phyloP scores from a whole-genome alignment of 345 rosid species.

The Eutrema heterophyllum region DNA sequence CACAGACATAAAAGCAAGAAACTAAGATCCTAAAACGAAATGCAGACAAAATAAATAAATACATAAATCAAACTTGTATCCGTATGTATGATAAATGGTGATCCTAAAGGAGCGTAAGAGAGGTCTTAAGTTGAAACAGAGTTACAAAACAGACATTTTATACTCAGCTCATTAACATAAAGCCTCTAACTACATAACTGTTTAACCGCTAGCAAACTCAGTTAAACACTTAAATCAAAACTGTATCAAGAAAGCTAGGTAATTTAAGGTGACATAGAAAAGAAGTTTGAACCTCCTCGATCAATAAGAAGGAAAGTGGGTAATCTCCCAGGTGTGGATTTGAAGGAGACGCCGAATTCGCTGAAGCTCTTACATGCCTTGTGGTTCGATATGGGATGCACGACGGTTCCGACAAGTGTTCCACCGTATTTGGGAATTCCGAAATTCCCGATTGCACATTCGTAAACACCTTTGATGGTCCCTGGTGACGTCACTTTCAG shows the following conservation, averaged over 20 bases:
- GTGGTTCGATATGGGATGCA: background rate
- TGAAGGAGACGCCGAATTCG: background rate
- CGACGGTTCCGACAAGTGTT: slow-evolving; percentile 2
- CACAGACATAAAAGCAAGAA: background rate
- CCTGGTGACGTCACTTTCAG: slow-evolving; percentile 1
- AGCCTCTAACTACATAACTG: background rate
- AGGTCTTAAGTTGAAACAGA: background rate
- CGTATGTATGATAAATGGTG: too few species aligned
- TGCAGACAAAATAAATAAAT: background rate
- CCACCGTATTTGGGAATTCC: slow-evolving; percentile 9
- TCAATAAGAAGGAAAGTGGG: slow-evolving; percentile 5
- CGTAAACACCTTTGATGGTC: slow-evolving; percentile 1
- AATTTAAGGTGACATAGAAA: background rate
- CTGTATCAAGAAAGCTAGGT: too few species aligned
- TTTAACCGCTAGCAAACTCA: background rate
- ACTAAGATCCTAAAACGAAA: background rate
- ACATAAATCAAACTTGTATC: background rate
- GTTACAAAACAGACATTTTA: background rate
- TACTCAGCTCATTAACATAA: background rate
- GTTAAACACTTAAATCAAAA: background rate
- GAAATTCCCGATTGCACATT: slow-evolving; percentile 5
- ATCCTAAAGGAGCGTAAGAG: background rate
- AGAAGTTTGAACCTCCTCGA: slow-evolving; percentile 2
- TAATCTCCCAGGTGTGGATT: slow-evolving; percentile 2
- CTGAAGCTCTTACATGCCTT: slow-evolving; percentile 6